Evolutionary conservation across 2,329 filamentous ascomycete species (phyloP).

Genomic region (Monosporascus sp.): DNA sequence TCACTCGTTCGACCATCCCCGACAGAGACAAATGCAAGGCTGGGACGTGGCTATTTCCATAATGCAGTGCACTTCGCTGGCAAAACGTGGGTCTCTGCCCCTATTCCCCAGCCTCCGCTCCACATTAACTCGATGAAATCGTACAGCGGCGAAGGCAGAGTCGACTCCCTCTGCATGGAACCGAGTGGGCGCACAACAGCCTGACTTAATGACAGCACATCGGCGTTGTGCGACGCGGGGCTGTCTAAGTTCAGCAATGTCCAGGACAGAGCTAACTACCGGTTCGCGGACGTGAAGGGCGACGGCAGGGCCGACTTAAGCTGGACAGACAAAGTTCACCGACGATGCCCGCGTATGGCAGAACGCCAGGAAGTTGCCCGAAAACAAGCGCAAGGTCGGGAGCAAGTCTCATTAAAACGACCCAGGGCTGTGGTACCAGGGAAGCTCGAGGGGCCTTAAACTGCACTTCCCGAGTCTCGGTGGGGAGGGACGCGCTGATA

Average conservation of each 20-base stretch:
- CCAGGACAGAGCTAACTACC: not conserved
- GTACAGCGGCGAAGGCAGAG: not conserved
- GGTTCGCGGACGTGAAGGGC: not conserved
- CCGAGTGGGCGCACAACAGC: not conserved
- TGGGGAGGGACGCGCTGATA: not conserved
- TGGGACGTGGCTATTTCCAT: not conserved
- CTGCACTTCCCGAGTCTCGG: not conserved
- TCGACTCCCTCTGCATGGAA: not conserved
- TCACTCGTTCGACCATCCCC: not conserved
- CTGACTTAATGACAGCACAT: not conserved
- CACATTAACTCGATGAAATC: not conserved
- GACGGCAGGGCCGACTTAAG: not conserved
- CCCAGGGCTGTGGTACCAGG: not conserved
- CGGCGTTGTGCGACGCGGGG: not conserved
- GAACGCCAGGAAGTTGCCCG: not conserved
- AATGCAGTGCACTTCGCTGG: not conserved
- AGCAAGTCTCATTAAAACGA: not conserved
- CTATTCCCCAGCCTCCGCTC: not conserved
- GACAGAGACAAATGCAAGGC: not conserved
- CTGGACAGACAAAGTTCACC: not conserved
- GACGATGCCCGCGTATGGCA: not conserved
- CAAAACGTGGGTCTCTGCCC: not conserved
- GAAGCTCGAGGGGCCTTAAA: not conserved
- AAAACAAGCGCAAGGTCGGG: not conserved
- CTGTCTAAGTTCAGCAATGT: not conserved